Percentiles rank a stretch among this genome's conserved stretches.
These are phyloP conservation scores for Platanus orientalis DNA, from an alignment of 164 flowering plant genomes.

Conservation along the genomic window DNA sequence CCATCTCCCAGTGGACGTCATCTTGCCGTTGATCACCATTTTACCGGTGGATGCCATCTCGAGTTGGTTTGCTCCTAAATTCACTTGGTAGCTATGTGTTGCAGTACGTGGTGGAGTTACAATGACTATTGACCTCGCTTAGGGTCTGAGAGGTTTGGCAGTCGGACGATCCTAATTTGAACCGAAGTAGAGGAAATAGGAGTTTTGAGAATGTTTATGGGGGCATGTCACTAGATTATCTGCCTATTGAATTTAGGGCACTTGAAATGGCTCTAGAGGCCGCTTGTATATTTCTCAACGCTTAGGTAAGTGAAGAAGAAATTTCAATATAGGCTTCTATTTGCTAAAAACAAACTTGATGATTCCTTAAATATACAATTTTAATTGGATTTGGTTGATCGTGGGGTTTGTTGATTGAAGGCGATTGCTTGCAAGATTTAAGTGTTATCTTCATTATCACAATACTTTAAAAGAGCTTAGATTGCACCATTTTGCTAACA, in stretches of 20 bases:
- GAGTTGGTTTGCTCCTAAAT: constrained; percentile 1
- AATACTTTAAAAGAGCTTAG: too few relatives aligned
- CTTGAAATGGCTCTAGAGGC: constrained; percentile 41
- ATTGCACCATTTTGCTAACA: too few relatives aligned
- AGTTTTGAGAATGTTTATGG: constrained; percentile 12
- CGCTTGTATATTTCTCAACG: constrained; percentile 40
- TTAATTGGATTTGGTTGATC: background rate
- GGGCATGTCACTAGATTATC: constrained; percentile 20
- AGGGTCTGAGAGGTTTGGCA: constrained; percentile 20
- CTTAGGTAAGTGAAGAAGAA: constrained; percentile 20
- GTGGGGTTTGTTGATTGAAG: background rate
- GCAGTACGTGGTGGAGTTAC: constrained; percentile 5
- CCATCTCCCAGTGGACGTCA: too few relatives aligned
- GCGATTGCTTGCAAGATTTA: background rate
- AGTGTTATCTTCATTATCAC: too few relatives aligned
- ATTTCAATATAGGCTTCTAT: too few relatives aligned
- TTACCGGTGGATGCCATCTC: too few relatives aligned
- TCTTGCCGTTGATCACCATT: too few relatives aligned
- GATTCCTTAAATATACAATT: background rate
- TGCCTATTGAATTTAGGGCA: constrained; percentile 43
- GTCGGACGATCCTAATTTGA: constrained; percentile 11
- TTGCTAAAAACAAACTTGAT: background rate
- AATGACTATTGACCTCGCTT: background rate
- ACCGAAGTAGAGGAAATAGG: constrained; percentile 12
- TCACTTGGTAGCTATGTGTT: constrained; percentile 1